Base-by-base conservation (phyloP, 2,329 filamentous ascomycete genomes). In the Zasmidium citrigriseum region DNA sequence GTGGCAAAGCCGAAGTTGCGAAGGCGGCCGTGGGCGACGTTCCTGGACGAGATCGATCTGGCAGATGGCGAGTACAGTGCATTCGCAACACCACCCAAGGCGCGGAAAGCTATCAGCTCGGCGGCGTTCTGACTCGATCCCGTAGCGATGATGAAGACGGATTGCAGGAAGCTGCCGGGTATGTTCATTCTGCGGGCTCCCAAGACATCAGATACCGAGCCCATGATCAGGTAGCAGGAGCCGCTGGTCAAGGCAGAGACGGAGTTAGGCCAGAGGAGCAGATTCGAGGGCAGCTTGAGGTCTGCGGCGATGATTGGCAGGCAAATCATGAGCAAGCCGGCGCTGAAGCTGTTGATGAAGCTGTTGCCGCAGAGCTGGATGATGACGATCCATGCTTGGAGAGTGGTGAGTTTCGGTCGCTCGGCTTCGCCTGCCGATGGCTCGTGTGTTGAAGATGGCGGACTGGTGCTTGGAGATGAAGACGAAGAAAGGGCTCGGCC, bases 1-100 rank as follows among this genome's bases (percentile, higher is more conserved):
- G 73, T 77, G 0, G 81, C 76, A 62, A 84, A 83, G 0, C 76
- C 81, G 11, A 83, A 69, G 58, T 85, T 85, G 2, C 82, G 73
- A 34, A 72, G 66, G 54, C 74, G 74, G 1, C 80, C 81, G n/a
- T 72, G 67, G 0, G 78, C 76, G 44, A 83, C 77, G 1, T 75
- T 77, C 29, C 69, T 74, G 0, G 80, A 79, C 57, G 83, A 76
- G 47, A 83, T 76, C 46, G 74, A 76, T 1, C 83, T 77, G 0
- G 80, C 76, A 0, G 78, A 77, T 0, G 82, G 80, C 3, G 83
- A 38, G 10, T 54, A 41, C 55, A 63, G 57, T 4, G 59, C 55
- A n/a, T 55, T 55, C 1, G 64, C 54, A 29, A 70, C 49, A 12
- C 67, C 67, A 45, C 61, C 60, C 12, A 68, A 25, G 11, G 54